Base-by-base conservation (phyloP, 164 flowering plant species). In the Vitis cinerea region DNA sequence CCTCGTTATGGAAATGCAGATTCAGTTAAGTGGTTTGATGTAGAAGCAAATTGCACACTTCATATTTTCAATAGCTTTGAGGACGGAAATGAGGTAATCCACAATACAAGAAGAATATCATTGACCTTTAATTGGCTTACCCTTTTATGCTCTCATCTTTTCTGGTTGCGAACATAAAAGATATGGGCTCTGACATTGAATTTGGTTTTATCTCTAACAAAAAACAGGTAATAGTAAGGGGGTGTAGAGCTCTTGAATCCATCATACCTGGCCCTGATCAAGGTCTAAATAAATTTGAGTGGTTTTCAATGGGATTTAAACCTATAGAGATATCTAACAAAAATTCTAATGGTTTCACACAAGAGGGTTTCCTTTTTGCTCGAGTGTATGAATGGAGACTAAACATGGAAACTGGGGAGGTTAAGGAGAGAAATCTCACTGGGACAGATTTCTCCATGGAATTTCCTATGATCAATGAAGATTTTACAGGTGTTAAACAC, bases 21-120 rank as follows among this genome's bases (percentile, higher is more conserved):
- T 60, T 85, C 88, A 13, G 62, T 86, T 16, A 17, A 64, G 30
- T 90, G 92, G 94, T 87, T 90, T 72, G 73, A 84, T 2, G 88
- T 87, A 31, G 72, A 80, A 67, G 56, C 89, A 15, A 67, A 82
- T 65, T 74, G 81, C 74, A 77, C 79, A 29, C 83, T 90, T 71
- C 95, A 90, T 69, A 70, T 90, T 55, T 23, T 90, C 68, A 90
- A 88, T 55, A 78, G 83, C 67, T 86, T 79, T 62, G 92, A 90
- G 61, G 85, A 85, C 31, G 85, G 75, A 27, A 79, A 90, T 60
- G 85, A 89, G 89, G 93, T 89, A 66, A 59, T 10, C 3, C 54
- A 61, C 9, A 48, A 53, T 4, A 23, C 27, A 23, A 51, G 11
- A 16, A 51, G 17, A 29, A 1, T 23, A 12, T 9, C 17, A 23